Conservation (phyloP, 1,284 basidiomycete genomes). For the Wolfiporia cocos region DNA sequence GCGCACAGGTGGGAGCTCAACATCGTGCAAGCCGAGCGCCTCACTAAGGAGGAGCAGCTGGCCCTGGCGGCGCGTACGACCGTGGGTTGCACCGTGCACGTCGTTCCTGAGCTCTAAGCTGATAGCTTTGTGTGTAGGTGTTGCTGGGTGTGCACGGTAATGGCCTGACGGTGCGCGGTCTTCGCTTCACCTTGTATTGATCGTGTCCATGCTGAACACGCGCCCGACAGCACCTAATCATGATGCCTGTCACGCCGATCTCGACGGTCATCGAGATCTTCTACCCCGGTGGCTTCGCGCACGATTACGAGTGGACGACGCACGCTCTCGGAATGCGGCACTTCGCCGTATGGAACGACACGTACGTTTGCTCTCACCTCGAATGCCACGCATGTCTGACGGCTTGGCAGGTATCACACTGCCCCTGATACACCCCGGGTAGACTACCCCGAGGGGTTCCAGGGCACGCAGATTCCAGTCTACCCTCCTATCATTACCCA, state of each 20-base stretch:
- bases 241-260: slow-evolving; percentile 64
- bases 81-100: slow-evolving; percentile 20
- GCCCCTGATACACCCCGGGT: slow-evolving; percentile 49
- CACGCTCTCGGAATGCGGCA: slow-evolving; percentile 69
- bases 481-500: slow-evolving; percentile 46
- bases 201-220: too few species aligned
- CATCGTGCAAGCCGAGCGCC: slow-evolving; percentile 57
- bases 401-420: slow-evolving; percentile 34
- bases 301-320: slow-evolving; percentile 77
- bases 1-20: slow-evolving; percentile 58
- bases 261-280: slow-evolving; percentile 81
- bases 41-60: slow-evolving; percentile 72
- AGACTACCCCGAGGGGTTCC: slow-evolving; percentile 72
- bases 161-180: slow-evolving; percentile 47
- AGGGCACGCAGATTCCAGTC: slow-evolving; percentile 64
- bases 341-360: slow-evolving; percentile 74
- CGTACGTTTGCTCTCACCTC: slow-evolving; percentile 36
- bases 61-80: slow-evolving; percentile 57
- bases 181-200: slow-evolving; percentile 1
- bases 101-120: neutral
- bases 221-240: slow-evolving; percentile 53
- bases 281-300: slow-evolving; percentile 71
- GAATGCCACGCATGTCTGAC: slow-evolving; percentile 4
- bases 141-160: slow-evolving; percentile 79
- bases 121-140: slow-evolving; percentile 37